Evolutionary conservation across 768 basidiomycete genomes (phyloP), one percentile per base, ranked within the genome.

Genomic region (Macrocybe gigantea): DNA sequence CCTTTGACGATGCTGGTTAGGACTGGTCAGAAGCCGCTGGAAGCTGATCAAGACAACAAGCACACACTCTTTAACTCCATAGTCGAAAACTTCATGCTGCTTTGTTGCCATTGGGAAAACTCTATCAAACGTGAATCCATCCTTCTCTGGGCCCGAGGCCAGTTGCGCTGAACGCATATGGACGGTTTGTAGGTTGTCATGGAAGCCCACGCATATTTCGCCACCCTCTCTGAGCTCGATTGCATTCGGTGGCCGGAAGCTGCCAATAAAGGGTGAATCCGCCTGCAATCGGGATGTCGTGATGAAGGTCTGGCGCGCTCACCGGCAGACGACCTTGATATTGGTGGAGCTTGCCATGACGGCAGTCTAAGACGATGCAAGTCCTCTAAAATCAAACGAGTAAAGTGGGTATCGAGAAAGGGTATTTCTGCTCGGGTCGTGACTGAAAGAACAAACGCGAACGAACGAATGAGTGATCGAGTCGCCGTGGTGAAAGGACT

Each of bases 261-360:
- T 45, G 30, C 33, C 11, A 22, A 22, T 22, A 22, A 22, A 22
- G 22, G 22, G 22, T 22, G 22, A 22, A 22, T 22, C 22, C 22
- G 4, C 22, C 22, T 22, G 22, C 22, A 22, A 22, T 22, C 22
- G 22, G 22, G 2, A 22, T 22, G 22, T 22, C 4, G 22, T 22
- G 22, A 22, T 22, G 22, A 22, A 22, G 22, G 22, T 22, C 22
- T 42, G 51, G 50, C 41, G 35, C 44, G 70, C 92, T 57, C 58
- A 94, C 95, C 95, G 92, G 79, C 95, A 98, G 55, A 99, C 92
- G 62, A 99, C 96, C 76, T 98, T 95, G 78, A 95, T 93, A 66
- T 94, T 94, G 56, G 83, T 93, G 53, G 83, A 79, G 62, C 83
- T 83, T 70, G 85, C 81, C 72, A 76, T 78, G 63, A 61, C 60